A percentile compares a stretch with the other conserved stretches of the same genome.
Evolutionary conservation across 148 eudicot genomes (phyloP).

Genomic region (Persicaria maculosa): DNA sequence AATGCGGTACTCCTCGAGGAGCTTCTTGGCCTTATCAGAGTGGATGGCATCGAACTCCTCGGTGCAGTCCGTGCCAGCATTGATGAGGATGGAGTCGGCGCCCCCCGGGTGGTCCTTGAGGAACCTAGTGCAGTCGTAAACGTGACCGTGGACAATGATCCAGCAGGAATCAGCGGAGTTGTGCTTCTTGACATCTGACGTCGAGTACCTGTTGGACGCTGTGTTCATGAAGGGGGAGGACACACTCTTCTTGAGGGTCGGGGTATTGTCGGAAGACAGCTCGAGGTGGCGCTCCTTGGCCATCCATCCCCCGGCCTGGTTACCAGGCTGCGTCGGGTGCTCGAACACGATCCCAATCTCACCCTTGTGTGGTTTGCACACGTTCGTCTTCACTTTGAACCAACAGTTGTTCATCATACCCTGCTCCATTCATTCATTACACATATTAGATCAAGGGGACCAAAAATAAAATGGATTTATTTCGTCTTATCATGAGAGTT

Average conservation of each 20-base stretch:
- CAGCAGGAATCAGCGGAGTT: slow-evolving; percentile 66
- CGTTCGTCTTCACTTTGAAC: slow-evolving; percentile 77
- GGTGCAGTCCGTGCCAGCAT: slow-evolving; percentile 82
- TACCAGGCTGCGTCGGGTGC: slow-evolving; percentile 93
- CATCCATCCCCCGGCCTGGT: slow-evolving; percentile 93
- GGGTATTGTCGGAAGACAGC: slow-evolving; percentile 25
- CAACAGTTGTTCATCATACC: slow-evolving; percentile 99
- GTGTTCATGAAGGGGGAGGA: slow-evolving; percentile 74
- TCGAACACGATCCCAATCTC: slow-evolving; percentile 80
- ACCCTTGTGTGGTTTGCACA: slow-evolving; percentile 77
- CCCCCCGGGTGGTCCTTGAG: slow-evolving; percentile 92
- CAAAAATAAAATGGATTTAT: too few species aligned
- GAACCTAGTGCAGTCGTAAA: slow-evolving; percentile 66
- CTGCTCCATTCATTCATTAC: slow-evolving; percentile 21
- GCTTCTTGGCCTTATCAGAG: slow-evolving; percentile 73
- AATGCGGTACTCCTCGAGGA: slow-evolving; percentile 55
- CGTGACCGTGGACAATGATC: slow-evolving; percentile 76
- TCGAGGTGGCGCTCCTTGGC: slow-evolving; percentile 59
- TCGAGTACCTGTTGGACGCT: slow-evolving; percentile 37
- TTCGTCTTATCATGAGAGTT: too few species aligned
- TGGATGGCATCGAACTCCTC: slow-evolving; percentile 92
- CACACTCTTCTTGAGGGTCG: slow-evolving; percentile 47
- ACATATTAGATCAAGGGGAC: not conserved
- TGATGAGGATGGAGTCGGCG: slow-evolving; percentile 72
- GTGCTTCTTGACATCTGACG: slow-evolving; percentile 74